phyloP scores from a whole-genome alignment of 345 rosid genomes.

The Turnera subulata region DNA sequence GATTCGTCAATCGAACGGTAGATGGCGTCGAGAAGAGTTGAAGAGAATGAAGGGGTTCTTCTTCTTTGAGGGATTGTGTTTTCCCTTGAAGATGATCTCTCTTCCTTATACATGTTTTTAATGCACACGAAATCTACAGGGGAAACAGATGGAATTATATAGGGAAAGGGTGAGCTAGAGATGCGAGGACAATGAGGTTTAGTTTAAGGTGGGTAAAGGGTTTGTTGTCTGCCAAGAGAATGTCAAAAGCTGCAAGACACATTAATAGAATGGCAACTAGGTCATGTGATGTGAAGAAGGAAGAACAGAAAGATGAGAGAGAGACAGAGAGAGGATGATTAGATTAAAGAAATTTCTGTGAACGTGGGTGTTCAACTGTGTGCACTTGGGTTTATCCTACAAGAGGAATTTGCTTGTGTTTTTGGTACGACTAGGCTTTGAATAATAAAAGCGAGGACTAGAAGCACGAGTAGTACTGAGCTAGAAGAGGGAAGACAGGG shows the following conservation, averaged over 20 bases:
- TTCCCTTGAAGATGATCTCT: conserved; percentile 27
- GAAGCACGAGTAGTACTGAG: not conserved
- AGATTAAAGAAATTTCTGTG: not conserved
- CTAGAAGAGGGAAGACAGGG: not conserved
- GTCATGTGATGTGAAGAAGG: conserved; percentile 30
- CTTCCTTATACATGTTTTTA: conserved; percentile 33
- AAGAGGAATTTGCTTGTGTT: not conserved
- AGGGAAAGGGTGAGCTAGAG: not conserved
- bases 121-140: not conserved
- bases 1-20: conserved; percentile 67
- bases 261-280: conserved; percentile 23
- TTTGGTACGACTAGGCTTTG: conserved; percentile 1
- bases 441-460: not conserved
- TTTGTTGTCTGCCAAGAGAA: conserved; percentile 50
- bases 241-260: conserved; percentile 60
- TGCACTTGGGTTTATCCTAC: not conserved
- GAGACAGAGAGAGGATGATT: not conserved
- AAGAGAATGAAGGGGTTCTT: conserved; percentile 82
- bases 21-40: conserved; percentile 69
- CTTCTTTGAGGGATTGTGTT: conserved; percentile 46
- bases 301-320: not conserved
- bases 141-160: not conserved
- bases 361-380: not conserved
- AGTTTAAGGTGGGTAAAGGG: conserved; percentile 16
- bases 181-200: conserved; percentile 6